phyloP scores from a whole-genome alignment of 2,329 filamentous ascomycete species.

The Tolypocladium pustulatum region DNA sequence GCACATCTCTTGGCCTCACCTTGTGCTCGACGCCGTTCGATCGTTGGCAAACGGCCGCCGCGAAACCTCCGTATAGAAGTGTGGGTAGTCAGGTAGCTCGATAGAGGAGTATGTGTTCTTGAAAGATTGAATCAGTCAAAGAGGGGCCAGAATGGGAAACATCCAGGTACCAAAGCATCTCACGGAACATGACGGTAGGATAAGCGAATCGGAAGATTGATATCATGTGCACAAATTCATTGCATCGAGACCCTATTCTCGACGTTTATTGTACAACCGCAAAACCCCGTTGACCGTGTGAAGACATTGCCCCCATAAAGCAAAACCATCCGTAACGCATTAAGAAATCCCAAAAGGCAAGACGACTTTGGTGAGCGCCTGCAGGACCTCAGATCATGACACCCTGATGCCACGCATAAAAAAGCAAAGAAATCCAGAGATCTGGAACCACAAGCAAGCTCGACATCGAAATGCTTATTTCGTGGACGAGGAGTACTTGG shows the following conservation, averaged over 20 bases:
- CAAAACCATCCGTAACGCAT: constrained; percentile 66
- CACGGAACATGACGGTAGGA: constrained; percentile 2
- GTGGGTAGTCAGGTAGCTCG: background rate
- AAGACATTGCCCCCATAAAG: constrained; percentile 59
- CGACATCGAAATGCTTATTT: constrained; percentile 61
- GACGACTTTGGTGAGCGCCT: constrained; percentile 17
- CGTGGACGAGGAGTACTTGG: constrained; percentile 99
- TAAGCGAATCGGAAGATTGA: background rate
- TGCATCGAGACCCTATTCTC: constrained; percentile 51
- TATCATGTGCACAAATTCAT: constrained; percentile 53
- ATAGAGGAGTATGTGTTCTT: too few relatives aligned
- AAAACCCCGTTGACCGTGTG: constrained; percentile 59
- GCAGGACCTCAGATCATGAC: constrained; percentile 45
- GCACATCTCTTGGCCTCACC: background rate
- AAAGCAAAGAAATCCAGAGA: constrained; percentile 37
- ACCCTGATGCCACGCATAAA: constrained; percentile 46
- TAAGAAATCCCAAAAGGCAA: constrained; percentile 45
- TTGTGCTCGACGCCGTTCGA: background rate
- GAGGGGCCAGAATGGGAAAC: background rate
- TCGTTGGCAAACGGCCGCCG: background rate
- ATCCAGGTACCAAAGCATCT: background rate
- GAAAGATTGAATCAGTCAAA: background rate
- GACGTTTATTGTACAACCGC: constrained; percentile 64
- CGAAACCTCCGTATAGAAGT: background rate
- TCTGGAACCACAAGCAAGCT: constrained; percentile 45